Evolutionary conservation across 176 grass and related monocot species (phyloP), one percentile per base, ranked within the genome.

Genomic region (Microstegium vimineum): DNA sequence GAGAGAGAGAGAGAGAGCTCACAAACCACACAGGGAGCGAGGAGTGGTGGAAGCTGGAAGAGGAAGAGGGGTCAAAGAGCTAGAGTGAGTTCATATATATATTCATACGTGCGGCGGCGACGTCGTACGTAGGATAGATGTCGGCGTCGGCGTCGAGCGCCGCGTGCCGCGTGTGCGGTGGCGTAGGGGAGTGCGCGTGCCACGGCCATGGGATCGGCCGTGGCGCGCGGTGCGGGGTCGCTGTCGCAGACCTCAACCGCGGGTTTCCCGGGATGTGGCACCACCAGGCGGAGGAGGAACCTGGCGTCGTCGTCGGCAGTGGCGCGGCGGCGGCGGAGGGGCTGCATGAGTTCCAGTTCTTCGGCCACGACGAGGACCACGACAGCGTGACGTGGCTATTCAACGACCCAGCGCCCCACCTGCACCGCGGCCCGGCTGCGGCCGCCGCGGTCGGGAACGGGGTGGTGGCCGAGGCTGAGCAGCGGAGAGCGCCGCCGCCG

Each of bases 261-360:
- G 79, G 46, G 16, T 90, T 90, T 38, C 79, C 71, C 4, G 74
- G 57, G n/a, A 47, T 79, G 38, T 71, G 80, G 69, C 81, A 83
- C 2, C 81, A 56, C 18, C 51, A 8, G 20, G 16, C n/a, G 45
- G 74, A 28, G 66, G 88, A 78, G 78, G 88, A 62, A 30, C 32
- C 34, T 30, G n/a, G 26, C n/a, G 17, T 10, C 32, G 45, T 65
- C 80, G 78, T 14, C 64, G 54, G 34, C 12, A 17, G 9, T 2
- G 34, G 2, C 18, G 10, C 1, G 38, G 47, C 51, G 62, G 52
- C 83, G 1, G 66, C 75, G 4, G 88, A 30, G 23, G 85, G 88
- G 51, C 43, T 86, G 56, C 86, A 87, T 35, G 80, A 94, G 65
- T 99, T 94, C 84, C 93, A 95, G 80, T 94, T 99, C 59, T 99